phyloP scores from a whole-genome alignment of 331 rosid genomes.

The Quercus phellos region DNA sequence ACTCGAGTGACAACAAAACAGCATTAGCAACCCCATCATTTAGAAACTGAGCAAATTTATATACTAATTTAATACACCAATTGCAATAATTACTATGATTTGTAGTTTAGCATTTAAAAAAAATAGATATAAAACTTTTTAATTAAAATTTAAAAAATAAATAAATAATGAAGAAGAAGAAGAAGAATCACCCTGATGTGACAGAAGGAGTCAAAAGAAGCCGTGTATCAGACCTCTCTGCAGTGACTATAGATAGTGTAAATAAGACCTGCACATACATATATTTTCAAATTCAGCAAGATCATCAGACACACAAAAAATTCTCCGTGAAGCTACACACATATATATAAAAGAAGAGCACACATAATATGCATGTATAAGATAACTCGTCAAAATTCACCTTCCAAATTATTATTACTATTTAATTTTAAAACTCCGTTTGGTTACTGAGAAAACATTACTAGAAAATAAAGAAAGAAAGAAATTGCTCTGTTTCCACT shows the following conservation, averaged over 20 bases:
- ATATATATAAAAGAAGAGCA: too few species aligned
- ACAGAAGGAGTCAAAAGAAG: slow-evolving; percentile 46
- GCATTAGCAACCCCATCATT: not conserved
- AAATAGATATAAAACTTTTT: too few species aligned
- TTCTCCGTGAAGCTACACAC: too few species aligned
- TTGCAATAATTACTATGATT: too few species aligned
- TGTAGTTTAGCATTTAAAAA: too few species aligned
- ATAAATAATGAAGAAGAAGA: not conserved
- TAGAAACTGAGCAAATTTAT: too few species aligned
- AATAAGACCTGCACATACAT: slow-evolving; percentile 43
- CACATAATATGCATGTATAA: too few species aligned
- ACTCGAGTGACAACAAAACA: not conserved
- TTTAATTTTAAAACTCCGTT: not conserved
- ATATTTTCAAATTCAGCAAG: slow-evolving; percentile 10
- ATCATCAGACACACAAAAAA: not conserved
- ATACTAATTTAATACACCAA: too few species aligned
- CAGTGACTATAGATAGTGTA: slow-evolving; percentile 32
- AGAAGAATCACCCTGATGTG: slow-evolving; percentile 37
- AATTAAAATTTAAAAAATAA: too few species aligned
- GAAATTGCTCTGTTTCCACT: too few species aligned
- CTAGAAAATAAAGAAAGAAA: not conserved
- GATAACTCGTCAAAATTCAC: not conserved
- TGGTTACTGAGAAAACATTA: not conserved
- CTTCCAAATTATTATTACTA: not conserved
- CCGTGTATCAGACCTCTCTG: slow-evolving; percentile 38